These are phyloP conservation scores for Vitis hybrid DNA, from an alignment of 177 flowering plant species.

Conservation along the genomic window DNA sequence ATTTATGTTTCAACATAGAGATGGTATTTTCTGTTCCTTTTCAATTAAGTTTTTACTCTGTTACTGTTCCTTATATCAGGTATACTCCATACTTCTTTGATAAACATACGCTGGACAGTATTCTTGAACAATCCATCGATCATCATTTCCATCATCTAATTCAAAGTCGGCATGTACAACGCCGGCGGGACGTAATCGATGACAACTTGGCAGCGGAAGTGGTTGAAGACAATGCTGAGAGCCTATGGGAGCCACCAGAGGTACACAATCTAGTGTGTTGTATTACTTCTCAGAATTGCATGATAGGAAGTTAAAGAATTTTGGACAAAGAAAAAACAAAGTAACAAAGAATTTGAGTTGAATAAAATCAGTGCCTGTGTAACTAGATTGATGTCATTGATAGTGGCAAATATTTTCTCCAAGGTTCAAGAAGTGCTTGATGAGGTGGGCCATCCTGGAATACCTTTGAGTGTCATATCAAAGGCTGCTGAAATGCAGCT, in stretches of 20 bases:
- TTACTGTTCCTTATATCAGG: conserved; percentile 42
- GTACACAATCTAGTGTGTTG: conserved; percentile 25
- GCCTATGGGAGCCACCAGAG: conserved; percentile 88
- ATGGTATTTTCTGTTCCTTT: neutral
- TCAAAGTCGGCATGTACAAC: conserved; percentile 74
- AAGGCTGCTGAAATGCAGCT: conserved; percentile 92
- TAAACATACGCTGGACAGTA: conserved; percentile 80
- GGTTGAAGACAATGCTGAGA: conserved; percentile 71
- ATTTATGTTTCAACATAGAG: no score
- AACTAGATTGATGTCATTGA: neutral
- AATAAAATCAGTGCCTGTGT: no score
- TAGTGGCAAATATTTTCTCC: conserved; percentile 6
- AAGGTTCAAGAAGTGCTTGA: conserved; percentile 88
- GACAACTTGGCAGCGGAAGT: conserved; percentile 69
- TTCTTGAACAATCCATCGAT: conserved; percentile 93
- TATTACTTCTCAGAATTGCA: neutral
- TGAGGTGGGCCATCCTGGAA: conserved; percentile 79
- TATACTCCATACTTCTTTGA: conserved; percentile 96
- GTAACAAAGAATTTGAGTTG: no score
- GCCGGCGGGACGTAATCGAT: conserved; percentile 77
- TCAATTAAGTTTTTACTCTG: conserved; percentile 1
- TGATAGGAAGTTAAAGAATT: neutral
- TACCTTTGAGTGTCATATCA: conserved; percentile 83
- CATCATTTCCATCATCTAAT: conserved; percentile 84
- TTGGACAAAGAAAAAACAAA: no score